Evolutionary conservation across 2,329 filamentous ascomycete species (phyloP), one percentile per base, ranked within the genome.

Genomic region (Clonostachys rhizophaga): DNA sequence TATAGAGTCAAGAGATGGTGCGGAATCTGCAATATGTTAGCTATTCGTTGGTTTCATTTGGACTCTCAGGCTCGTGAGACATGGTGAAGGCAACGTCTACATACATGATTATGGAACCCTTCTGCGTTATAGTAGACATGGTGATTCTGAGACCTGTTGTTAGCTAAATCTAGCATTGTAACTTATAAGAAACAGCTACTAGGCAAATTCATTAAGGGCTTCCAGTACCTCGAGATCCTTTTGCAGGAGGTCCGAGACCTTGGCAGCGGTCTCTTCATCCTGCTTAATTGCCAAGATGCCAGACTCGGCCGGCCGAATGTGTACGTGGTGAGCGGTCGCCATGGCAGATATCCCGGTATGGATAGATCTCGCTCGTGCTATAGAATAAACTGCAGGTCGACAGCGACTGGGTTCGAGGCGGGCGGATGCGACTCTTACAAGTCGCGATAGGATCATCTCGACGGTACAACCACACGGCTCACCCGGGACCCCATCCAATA

Each of bases 61-160:
- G 9, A 10, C 4, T 10, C 24, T 30, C 24, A 8, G 9, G 14
- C 3, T 13, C 6, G 13, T n/a, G 17, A 36, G 12, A 40, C 6
- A 37, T 7, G 5, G 14, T 3, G n/a, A 7, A 6, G 16, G 8
- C 24, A 10, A 10, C 8, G 24, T 10, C 9, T 30, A 49, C 62
- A 57, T 68, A 76, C 89, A 58, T 96, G 91, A 62, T 96, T 89
- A 59, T 96, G 91, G 52, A 87, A 95, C 1, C 86, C 86, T 2
- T 65, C 59, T 0, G 76, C 50, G 51, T 94, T 95, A 74, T 91
- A 95, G 68, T 86, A 95, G 49, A 91, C 85, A 59, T 95, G 87
- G 55, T 91, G 81, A 14, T 55, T 56, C 65, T 65, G 18, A 34
- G 14, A 5, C 6, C 24, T 30, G 24, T 10, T 30, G 24, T 30